Base-by-base conservation (phyloP, 441 rosid genomes). In the Rhodomyrtus psidioides region DNA sequence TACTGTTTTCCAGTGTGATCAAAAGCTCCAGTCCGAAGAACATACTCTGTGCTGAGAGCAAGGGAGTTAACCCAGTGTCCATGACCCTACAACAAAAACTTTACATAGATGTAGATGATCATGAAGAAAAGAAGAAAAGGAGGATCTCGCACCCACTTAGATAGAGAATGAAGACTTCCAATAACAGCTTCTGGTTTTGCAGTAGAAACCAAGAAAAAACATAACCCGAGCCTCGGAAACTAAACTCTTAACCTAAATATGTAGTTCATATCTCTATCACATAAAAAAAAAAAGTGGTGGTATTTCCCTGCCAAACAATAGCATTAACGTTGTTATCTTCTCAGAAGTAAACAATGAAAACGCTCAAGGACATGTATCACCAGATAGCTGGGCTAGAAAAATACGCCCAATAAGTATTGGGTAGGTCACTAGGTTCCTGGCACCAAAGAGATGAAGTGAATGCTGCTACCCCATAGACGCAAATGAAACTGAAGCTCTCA, bases 11-110 rank as follows among this genome's bases (percentile, higher is more conserved):
- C 95, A 84, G 95, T 95, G 91, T 96, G 98, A 91, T 97, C 98
- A 92, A 92, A 97, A 88, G 99, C 99, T 88, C 99, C 99, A 46
- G 99, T 95, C 12, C 98, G 95, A 82, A 97, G 98, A 89, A 95
- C 98, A 87, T 95, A 96, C 86, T 96, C 99, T 1, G 99, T 97
- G 94, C 99, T 97, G 89, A 96, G 88, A 57, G 99, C 99, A 90
- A 96, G 99, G 84, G 99, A 94, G 87, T 97, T 97, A 62, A 97
- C 95, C 99, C 99, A 97, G 92, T 96, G 99, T 24, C 97, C 99
- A 89, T 97, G 99, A 88, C 99, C 99, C 98, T 97, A 60, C 28
- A 86, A 88, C 83, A 86, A 85, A 59, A 21, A 79, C 23, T 75
- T 76, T 55, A 86, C 44, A 70, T 28, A 85, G 28, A 49, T 83